These are phyloP conservation scores for Mycena sp. DNA, from an alignment of 1,284 basidiomycete genomes.

Conservation along the genomic window DNA sequence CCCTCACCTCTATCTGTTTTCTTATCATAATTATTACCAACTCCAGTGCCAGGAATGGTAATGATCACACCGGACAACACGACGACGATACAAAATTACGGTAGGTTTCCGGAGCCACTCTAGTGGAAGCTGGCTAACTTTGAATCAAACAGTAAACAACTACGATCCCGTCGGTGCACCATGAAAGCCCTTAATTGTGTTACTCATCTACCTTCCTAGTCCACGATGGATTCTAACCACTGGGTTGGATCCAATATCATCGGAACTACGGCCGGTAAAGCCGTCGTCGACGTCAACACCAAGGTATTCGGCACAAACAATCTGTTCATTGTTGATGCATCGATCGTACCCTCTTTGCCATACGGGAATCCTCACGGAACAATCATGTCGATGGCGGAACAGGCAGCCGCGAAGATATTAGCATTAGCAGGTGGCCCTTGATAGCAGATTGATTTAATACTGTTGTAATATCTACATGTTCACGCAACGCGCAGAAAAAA, in stretches of 20 bases:
- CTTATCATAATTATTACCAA: neutral
- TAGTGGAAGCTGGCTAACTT: no score
- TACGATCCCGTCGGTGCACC: constrained; percentile 47
- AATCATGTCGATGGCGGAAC: constrained; percentile 65
- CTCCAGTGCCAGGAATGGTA: constrained; percentile 56
- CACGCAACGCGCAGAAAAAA: no score
- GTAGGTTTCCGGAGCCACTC: no score
- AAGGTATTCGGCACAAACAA: constrained; percentile 69
- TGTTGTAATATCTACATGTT: no score
- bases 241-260: constrained; percentile 65
- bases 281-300: constrained; percentile 65
- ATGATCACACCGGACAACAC: constrained; percentile 69
- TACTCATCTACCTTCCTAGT: constrained; percentile 1
- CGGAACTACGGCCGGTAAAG: constrained; percentile 42
- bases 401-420: constrained; percentile 61
- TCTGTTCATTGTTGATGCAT: constrained; percentile 55
- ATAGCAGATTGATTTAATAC: no score
- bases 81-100: constrained; percentile 60
- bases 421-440: constrained; percentile 46
- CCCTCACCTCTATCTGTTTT: constrained; percentile 1
- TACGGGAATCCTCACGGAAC: constrained; percentile 61
- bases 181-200: neutral
- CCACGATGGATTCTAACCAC: constrained; percentile 62
- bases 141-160: constrained; percentile 49
- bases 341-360: constrained; percentile 41